Evolutionary conservation across 495 filamentous ascomycete species (phyloP), one percentile per base, ranked within the genome.

Genomic region (Penicillium soppii): DNA sequence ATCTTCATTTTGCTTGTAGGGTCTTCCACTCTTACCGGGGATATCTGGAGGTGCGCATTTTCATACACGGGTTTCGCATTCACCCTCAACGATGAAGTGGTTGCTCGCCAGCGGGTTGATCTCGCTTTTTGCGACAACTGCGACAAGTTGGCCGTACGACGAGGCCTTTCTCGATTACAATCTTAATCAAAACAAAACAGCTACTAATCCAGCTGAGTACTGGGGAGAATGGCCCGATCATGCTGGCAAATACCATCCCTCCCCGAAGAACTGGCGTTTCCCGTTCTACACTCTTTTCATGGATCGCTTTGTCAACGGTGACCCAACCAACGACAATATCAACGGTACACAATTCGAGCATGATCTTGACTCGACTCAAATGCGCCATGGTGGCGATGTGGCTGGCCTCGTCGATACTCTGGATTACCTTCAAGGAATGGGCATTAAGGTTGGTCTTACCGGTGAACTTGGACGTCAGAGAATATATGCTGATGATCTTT

Each of bases 271-370:
- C 56, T 90, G 87, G 86, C 74, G 86, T 17, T 76, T 90, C 46
- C 86, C 86, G 0, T 81, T 87, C 56, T 90, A 89, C 58, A 86
- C 84, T 9, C 53, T 89, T 22, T 84, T 88, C 51, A 57, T 89
- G 7, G 86, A 90, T 61, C 73, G 85, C 22, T 89, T 80, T 52
- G 84, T 86, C 46, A 88, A 90, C 53, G 86, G 87, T 25, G 81
- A 90, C 44, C 56, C 56, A 12, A 50, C 46, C 8, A 58, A 58
- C 26, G 52, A 58, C 21, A 42, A 58, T 33, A 54, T 54, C 23
- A 58, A 58, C 20, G 52, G 52, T 16, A 58, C 56, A 9, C 10
- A 21, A 12, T 58, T 57, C 50, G 69, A 72, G 43, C 68, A 69
- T 59, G 64, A 70, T 22, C 17, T 68, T 12, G 57, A 62, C 27